phyloP scores from a whole-genome alignment of 768 basidiomycete genomes.

The Naganishia kalamii region DNA sequence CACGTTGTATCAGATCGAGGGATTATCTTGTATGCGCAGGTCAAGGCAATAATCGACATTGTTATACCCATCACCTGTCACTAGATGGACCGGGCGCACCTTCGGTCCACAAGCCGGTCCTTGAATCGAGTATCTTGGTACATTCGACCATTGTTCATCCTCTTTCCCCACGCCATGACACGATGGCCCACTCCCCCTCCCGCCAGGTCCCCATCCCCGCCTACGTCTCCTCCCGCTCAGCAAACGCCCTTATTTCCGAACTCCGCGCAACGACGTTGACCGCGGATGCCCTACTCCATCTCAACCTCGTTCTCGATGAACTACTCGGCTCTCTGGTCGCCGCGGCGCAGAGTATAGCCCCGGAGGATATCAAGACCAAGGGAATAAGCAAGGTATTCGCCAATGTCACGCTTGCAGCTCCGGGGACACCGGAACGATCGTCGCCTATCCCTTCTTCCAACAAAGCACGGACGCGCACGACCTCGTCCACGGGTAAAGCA shows the following conservation, averaged over 20 bases:
- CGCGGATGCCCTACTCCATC: conserved; percentile 60
- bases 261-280: conserved; percentile 84
- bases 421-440: conserved; percentile 6
- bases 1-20: neutral
- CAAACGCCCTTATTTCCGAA: conserved; percentile 86
- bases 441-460: neutral
- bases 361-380: conserved; percentile 32
- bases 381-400: conserved; percentile 40
- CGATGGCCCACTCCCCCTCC: neutral
- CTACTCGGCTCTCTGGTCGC: conserved; percentile 32
- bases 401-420: conserved; percentile 19
- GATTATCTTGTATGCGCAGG: too few species aligned
- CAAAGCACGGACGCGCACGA: neutral
- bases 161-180: neutral
- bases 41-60: too few species aligned
- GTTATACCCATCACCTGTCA: neutral
- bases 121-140: too few species aligned
- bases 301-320: conserved; percentile 44
- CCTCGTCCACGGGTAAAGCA: neutral
- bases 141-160: too few species aligned
- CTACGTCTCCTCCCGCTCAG: conserved; percentile 76
- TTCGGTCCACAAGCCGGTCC: too few species aligned
- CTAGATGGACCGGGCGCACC: neutral
- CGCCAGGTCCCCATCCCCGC: neutral
- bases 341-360: conserved; percentile 35